Evolutionary conservation across 1,284 basidiomycete species (phyloP).

Genomic region (Lentinula novae-zelandiae): DNA sequence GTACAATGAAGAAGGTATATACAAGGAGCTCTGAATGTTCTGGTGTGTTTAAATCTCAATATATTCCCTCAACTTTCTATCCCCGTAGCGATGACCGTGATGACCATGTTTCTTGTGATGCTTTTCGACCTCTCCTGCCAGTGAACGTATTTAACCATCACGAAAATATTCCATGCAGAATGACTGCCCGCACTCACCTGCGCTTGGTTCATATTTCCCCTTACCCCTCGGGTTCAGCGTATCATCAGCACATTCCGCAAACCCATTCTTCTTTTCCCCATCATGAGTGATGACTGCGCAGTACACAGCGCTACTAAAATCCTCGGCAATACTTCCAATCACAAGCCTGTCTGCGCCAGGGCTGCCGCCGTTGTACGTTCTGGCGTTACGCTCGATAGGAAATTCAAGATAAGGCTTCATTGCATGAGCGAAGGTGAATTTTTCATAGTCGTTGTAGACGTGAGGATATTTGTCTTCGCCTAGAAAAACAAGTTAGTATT

Average conservation of each 20-base stretch:
- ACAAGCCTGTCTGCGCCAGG: slow-evolving; percentile 12
- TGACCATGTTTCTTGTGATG: slow-evolving; percentile 2
- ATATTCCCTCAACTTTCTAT: background rate
- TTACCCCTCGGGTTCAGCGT: slow-evolving; percentile 5
- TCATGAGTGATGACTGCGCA: slow-evolving; percentile 14
- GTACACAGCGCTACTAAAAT: slow-evolving; percentile 10
- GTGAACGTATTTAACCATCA: background rate
- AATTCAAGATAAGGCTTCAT: slow-evolving; percentile 13
- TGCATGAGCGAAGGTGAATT: slow-evolving; percentile 10
- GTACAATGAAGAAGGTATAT: no score
- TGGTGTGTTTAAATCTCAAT: background rate
- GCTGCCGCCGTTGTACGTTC: slow-evolving; percentile 6
- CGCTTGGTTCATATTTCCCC: background rate
- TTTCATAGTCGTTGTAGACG: slow-evolving; percentile 14
- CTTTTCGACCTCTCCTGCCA: background rate
- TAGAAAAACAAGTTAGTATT: background rate
- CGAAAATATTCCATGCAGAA: background rate
- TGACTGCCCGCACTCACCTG: background rate
- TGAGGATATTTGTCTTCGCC: slow-evolving; percentile 14
- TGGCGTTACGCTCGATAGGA: background rate
- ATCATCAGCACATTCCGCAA: slow-evolving; percentile 12
- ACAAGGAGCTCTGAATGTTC: no score
- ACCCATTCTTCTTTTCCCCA: slow-evolving; percentile 8
- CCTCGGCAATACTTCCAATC: slow-evolving; percentile 9
- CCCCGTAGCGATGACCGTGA: background rate